phyloP scores from a whole-genome alignment of 306 rosid genomes.

The Castanea sativa region DNA sequence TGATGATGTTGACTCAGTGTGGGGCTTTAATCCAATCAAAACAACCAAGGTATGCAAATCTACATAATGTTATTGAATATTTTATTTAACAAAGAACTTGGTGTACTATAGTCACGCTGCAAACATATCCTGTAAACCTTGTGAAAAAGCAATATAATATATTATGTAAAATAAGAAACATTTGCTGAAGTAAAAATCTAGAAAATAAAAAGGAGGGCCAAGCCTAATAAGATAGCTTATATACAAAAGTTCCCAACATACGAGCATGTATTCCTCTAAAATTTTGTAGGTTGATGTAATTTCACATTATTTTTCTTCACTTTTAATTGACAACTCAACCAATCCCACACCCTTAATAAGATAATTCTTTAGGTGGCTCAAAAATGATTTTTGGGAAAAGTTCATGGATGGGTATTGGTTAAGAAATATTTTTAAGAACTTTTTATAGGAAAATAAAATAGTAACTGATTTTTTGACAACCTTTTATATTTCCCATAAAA shows the following conservation, averaged over 20 bases:
- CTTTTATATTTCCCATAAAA: too few relatives aligned
- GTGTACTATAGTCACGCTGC: neutral
- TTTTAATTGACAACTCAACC: neutral
- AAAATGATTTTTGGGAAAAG: neutral
- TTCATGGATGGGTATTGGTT: too few relatives aligned
- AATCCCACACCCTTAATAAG: constrained; percentile 4
- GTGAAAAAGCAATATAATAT: neutral
- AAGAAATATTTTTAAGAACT: too few relatives aligned
- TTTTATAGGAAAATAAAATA: too few relatives aligned
- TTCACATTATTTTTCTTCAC: neutral
- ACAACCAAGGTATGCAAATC: constrained; percentile 51
- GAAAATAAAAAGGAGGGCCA: neutral
- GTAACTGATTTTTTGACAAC: too few relatives aligned
- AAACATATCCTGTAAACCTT: neutral
- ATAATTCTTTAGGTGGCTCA: neutral
- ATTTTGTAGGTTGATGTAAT: neutral
- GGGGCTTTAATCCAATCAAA: constrained; percentile 74
- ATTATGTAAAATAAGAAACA: neutral
- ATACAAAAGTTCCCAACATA: neutral
- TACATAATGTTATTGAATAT: constrained; percentile 4
- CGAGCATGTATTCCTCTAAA: neutral
- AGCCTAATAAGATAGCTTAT: neutral
- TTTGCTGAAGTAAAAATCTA: neutral
- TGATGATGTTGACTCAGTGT: constrained; percentile 81
- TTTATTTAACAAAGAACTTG: neutral